phyloP scores from a whole-genome alignment of 805 yeast genomes.

The Lachancea mirantina region DNA sequence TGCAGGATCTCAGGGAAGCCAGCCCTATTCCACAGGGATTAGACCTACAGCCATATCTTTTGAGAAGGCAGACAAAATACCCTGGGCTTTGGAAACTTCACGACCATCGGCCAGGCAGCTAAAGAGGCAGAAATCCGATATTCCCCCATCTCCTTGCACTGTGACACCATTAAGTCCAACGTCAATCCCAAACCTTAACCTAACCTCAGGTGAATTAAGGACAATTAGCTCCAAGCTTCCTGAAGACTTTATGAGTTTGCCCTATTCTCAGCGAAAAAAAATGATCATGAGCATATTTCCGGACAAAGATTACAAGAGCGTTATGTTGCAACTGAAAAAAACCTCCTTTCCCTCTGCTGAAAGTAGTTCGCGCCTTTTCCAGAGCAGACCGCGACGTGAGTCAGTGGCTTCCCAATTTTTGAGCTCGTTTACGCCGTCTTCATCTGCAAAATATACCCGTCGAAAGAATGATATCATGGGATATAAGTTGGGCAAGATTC shows the following conservation, averaged over 20 bases:
- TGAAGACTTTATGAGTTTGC: slow-evolving; percentile 45
- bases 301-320: slow-evolving; percentile 29
- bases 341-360: slow-evolving; percentile 19
- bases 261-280: slow-evolving; percentile 54
- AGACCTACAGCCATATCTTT: slow-evolving; percentile 1
- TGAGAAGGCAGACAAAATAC: not conserved
- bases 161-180: slow-evolving; percentile 4
- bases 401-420: slow-evolving; percentile 31
- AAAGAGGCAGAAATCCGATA: slow-evolving; percentile 6
- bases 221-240: slow-evolving; percentile 37
- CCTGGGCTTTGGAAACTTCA: slow-evolving; percentile 2
- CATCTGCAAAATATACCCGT: slow-evolving; percentile 38
- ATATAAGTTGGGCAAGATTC: slow-evolving; percentile 59
- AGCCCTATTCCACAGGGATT: slow-evolving; percentile 1
- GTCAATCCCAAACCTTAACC: slow-evolving; percentile 2
- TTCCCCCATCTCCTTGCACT: slow-evolving; percentile 5
- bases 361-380: slow-evolving; percentile 20
- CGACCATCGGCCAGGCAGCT: not conserved
- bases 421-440: slow-evolving; percentile 29
- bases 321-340: slow-evolving; percentile 27
- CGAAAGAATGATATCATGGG: slow-evolving; percentile 62
- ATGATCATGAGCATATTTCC: slow-evolving; percentile 33
- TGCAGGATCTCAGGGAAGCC: not conserved
- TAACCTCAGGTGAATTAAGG: slow-evolving; percentile 25
- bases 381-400: slow-evolving; percentile 21